Evolutionary conservation across 306 rosid genomes (phyloP).

Genomic region (Prunus kanzakura): DNA sequence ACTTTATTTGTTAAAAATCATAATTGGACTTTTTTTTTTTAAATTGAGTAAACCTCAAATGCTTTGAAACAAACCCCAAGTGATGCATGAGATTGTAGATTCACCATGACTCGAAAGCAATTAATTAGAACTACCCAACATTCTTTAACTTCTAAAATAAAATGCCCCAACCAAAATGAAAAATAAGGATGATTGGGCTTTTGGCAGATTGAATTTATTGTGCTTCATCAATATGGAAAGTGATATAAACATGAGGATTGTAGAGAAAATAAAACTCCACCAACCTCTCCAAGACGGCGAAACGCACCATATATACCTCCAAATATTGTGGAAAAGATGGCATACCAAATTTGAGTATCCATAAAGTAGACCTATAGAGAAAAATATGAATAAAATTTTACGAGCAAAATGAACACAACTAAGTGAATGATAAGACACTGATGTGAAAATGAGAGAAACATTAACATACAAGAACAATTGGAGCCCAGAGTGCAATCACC

Average conservation of each 20-base stretch:
- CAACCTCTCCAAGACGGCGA: constrained; percentile 96
- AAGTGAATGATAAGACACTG: constrained; percentile 16
- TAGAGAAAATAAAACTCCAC: constrained; percentile 26
- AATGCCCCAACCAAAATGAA: neutral
- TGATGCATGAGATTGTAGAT: neutral
- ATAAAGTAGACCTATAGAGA: constrained; percentile 85
- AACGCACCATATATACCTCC: constrained; percentile 98
- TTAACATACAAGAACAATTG: constrained; percentile 78
- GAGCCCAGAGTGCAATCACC: constrained; percentile 88
- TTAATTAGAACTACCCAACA: neutral
- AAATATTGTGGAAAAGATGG: constrained; percentile 81
- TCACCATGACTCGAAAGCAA: neutral
- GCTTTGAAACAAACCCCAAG: neutral
- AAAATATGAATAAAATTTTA: constrained; percentile 1
- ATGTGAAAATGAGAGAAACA: constrained; percentile 15
- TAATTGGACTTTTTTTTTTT: neutral
- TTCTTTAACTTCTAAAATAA: neutral
- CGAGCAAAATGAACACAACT: constrained; percentile 8
- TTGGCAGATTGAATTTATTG: neutral
- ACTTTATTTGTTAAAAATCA: neutral
- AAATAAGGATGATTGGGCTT: neutral
- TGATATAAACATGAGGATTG: neutral
- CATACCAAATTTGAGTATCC: constrained; percentile 99
- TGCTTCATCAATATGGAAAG: neutral
- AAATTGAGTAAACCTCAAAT: neutral